phyloP scores from a whole-genome alignment of 2,329 filamentous ascomycete genomes.

The Hirsutella rhossiliensis region DNA sequence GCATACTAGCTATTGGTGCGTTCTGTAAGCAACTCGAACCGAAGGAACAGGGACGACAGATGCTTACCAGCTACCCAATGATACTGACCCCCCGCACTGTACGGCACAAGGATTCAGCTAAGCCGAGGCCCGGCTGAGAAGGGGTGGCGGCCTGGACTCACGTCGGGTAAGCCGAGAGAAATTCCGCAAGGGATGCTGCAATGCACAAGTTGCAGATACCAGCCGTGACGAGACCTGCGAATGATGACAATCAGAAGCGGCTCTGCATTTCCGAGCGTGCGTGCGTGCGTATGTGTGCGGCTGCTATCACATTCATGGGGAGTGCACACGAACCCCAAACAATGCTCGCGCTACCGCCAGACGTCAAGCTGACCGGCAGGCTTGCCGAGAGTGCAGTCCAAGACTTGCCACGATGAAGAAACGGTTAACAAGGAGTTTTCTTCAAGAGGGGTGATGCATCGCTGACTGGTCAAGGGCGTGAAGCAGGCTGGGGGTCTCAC shows the following conservation, averaged over 20 bases:
- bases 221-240: slow-evolving; percentile 15
- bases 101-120: not conserved
- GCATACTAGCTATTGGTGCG: slow-evolving; percentile 3
- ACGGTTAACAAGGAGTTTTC: not conserved
- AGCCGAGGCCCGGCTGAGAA: not conserved
- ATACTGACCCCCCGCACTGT: slow-evolving; percentile 45
- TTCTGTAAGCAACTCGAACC: not conserved
- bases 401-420: slow-evolving; percentile 8
- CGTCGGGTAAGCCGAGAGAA: slow-evolving; percentile 49
- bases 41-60: slow-evolving; percentile 34
- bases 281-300: too few relatives aligned
- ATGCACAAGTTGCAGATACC: slow-evolving; percentile 28
- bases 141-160: not conserved
- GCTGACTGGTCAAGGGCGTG: not conserved
- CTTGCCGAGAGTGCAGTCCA: slow-evolving; percentile 35
- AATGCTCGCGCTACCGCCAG: slow-evolving; percentile 54
- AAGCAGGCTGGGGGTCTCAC: slow-evolving; percentile 7
- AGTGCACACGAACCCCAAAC: slow-evolving; percentile 53
- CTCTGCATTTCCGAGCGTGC: too few relatives aligned
- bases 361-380: slow-evolving; percentile 42
- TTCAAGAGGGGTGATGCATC: not conserved
- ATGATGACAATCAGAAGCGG: too few relatives aligned
- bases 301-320: too few relatives aligned
- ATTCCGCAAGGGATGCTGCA: slow-evolving; percentile 57
- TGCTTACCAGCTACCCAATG: slow-evolving; percentile 54